Base-by-base conservation (phyloP, 768 basidiomycete species). In the Rhodotorula paludigena region DNA sequence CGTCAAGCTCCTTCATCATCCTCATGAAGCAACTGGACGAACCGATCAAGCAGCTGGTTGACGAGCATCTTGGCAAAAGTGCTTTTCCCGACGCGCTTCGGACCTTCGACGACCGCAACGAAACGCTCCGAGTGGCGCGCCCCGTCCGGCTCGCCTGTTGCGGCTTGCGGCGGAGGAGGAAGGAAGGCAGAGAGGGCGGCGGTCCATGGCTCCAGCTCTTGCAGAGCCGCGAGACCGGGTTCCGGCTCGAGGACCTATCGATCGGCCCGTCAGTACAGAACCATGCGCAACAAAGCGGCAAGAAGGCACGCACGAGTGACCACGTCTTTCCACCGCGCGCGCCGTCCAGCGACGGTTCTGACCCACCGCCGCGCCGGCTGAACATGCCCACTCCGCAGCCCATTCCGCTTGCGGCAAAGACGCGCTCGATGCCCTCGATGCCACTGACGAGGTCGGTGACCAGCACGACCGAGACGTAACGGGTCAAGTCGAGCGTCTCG, bases 31-130 rank as follows among this genome's bases (percentile, higher is more conserved):
- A 45, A 23, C 11, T 20, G 44, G 8, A 77, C 81, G 64, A 64
- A 89, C 87, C 81, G 80, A 39, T 76, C 78, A 35, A 89, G 76
- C 38, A 99, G 80, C 20, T 80, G 80, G 75, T 96, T 96, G 23
- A 89, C 76, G 21, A 90, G 76, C 3, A 85, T 84, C 60, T 89
- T 81, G 1, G 89, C 85, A 74, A 97, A 88, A 0, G 90, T 90
- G 68, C 91, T 94, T 78, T 99, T 99, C 0, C 94, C 93, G 14
- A 85, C 83, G 57, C 89, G 86, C 78, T 90, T 93, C 1, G 89
- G 84, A 1, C 94, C 94, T 75, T 87, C 90, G 30, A 98, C 82
- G 4, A 96, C 75, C 67, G 82, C 86, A 0, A 87, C 79, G 0
- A 79, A 76, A 0, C 79, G 76, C 5, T 65, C 63, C 9, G 61